Evolutionary conservation across 352 stramenopile genomes (phyloP).

Genomic region (Pythium aristosporum): DNA sequence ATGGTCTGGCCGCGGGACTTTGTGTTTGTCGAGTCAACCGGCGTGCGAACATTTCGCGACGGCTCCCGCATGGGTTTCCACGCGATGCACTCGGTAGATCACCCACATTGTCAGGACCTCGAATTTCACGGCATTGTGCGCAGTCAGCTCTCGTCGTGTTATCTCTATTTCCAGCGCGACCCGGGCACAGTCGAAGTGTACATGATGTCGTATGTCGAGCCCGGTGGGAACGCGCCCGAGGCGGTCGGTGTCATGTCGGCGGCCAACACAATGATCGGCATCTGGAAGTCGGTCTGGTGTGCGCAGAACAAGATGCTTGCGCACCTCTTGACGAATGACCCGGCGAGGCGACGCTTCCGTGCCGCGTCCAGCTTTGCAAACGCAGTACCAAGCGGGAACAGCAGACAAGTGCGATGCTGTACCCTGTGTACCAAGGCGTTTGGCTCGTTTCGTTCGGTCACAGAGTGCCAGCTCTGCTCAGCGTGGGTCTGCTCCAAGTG

Average conservation of each 20-base stretch:
- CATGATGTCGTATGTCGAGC: conserved; percentile 32
- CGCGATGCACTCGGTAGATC: conserved; percentile 41
- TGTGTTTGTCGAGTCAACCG: conserved; percentile 23
- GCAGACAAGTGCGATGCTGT: background rate
- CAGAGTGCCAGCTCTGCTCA: conserved; percentile 13
- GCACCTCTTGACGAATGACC: conserved; percentile 22
- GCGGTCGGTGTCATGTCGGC: conserved; percentile 26
- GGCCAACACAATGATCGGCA: conserved; percentile 29
- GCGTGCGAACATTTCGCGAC: conserved; percentile 15
- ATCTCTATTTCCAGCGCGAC: conserved; percentile 35
- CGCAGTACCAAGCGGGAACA: too few relatives aligned
- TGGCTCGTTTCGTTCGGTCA: conserved; percentile 9
- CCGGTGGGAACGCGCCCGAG: conserved; percentile 23
- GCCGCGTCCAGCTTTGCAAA: too few relatives aligned
- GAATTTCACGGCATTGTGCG: conserved; percentile 26
- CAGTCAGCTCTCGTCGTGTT: conserved; percentile 32
- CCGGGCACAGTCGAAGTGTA: conserved; percentile 37
- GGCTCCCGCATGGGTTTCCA: conserved; percentile 47
- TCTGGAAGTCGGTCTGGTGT: conserved; percentile 32
- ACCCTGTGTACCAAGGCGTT: conserved; percentile 12
- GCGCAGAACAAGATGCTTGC: conserved; percentile 37
- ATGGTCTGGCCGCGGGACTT: conserved; percentile 27
- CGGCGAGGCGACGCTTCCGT: conserved; percentile 1
- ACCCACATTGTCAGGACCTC: conserved; percentile 26
- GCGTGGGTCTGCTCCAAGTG: conserved; percentile 18